Percentiles rank a stretch among this genome's conserved stretches.
These are phyloP conservation scores for Termitomyces sp. DNA, from an alignment of 768 basidiomycete genomes.

Conservation along the genomic window DNA sequence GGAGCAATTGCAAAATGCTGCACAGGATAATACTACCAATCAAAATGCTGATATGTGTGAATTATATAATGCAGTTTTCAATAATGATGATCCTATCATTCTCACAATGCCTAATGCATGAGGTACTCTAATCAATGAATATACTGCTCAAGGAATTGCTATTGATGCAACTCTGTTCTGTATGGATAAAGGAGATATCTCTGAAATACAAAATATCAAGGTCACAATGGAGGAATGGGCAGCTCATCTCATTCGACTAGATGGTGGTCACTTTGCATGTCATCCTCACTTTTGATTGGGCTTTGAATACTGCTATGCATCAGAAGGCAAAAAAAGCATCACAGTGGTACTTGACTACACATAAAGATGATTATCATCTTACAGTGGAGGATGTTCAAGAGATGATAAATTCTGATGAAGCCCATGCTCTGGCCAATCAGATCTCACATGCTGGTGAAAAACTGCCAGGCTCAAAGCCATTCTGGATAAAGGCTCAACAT, in stretches of 20 bases:
- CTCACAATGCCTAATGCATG: conserved; percentile 6
- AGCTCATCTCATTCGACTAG: conserved; percentile 3
- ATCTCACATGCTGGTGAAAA: conserved; percentile 16
- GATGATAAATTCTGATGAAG: conserved; percentile 11
- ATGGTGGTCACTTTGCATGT: conserved; percentile 18
- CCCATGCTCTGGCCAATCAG: conserved; percentile 10
- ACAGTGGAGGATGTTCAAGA: conserved; percentile 2
- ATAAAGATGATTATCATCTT: conserved; percentile 4
- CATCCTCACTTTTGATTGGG: conserved; percentile 7
- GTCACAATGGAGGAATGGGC: conserved; percentile 8
- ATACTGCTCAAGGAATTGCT: conserved; percentile 7
- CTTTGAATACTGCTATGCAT: conserved; percentile 5
- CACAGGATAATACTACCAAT: background rate
- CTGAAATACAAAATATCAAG: background rate
- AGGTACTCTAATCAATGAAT: conserved; percentile 10
- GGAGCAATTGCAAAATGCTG: background rate
- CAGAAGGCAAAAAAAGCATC: conserved; percentile 7
- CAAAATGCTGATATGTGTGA: conserved; percentile 9
- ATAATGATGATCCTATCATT: conserved; percentile 1
- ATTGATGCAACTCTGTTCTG: conserved; percentile 20
- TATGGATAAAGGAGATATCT: conserved; percentile 1
- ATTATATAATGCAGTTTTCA: conserved; percentile 8
- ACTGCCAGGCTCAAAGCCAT: conserved; percentile 19
- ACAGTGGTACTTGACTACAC: conserved; percentile 6
- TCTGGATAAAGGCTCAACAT: conserved; percentile 14